Conservation (phyloP, 1,284 basidiomycete genomes). For the Sutorius eximius region DNA sequence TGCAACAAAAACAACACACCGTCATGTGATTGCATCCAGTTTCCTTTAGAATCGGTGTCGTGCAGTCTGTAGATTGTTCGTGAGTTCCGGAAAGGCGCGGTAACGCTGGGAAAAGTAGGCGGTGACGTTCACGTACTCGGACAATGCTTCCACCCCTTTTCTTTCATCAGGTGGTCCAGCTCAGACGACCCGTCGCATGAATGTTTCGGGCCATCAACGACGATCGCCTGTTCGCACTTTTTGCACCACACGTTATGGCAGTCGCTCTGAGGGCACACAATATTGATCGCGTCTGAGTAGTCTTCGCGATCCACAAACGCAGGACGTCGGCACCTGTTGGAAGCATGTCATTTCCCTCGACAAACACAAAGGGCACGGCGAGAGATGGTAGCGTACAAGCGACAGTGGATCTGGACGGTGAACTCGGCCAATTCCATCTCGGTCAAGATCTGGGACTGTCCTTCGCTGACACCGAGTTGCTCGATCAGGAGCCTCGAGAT, state of each 20-base stretch:
- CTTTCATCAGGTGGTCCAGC: constrained; percentile 50
- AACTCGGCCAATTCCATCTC: constrained; percentile 56
- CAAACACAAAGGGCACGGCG: too few relatives aligned
- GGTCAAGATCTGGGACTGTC: constrained; percentile 46
- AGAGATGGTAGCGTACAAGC: constrained; percentile 8
- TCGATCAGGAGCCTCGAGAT: constrained; percentile 44
- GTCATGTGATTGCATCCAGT: constrained; percentile 68
- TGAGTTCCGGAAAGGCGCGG: background rate
- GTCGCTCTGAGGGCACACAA: constrained; percentile 47
- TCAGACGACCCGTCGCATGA: constrained; percentile 60
- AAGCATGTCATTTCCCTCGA: background rate
- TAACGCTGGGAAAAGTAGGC: background rate
- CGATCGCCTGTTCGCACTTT: constrained; percentile 47
- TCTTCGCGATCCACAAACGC: constrained; percentile 52
- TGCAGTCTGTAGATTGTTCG: constrained; percentile 44
- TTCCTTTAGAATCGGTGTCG: constrained; percentile 56
- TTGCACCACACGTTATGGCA: constrained; percentile 59
- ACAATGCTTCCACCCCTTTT: constrained; percentile 61
- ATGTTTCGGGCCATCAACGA: constrained; percentile 42
- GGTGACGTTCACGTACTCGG: constrained; percentile 41
- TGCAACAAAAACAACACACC: constrained; percentile 37
- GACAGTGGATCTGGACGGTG: constrained; percentile 48
- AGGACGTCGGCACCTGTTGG: constrained; percentile 44
- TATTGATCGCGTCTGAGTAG: constrained; percentile 39
- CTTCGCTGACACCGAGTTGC: constrained; percentile 49